Percentiles rank a stretch among this genome's conserved stretches.
These are phyloP conservation scores for Malania oleifera DNA, from an alignment of 164 flowering plant species.

Conservation along the genomic window DNA sequence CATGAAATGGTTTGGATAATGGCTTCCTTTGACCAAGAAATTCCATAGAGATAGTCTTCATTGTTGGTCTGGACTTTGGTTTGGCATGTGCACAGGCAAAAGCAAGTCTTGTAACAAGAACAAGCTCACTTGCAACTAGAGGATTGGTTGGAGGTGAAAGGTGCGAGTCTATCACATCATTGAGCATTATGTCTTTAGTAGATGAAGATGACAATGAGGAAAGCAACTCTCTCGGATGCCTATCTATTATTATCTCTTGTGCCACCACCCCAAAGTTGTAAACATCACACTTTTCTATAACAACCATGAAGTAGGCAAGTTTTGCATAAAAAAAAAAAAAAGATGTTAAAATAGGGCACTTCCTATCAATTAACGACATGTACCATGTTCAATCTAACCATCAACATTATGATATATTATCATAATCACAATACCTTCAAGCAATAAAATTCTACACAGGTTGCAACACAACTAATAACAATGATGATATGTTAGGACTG, in stretches of 20 bases:
- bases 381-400: too few relatives aligned
- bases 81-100: too few relatives aligned
- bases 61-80: too few relatives aligned
- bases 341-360: too few relatives aligned
- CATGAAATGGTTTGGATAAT: neutral
- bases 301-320: constrained; percentile 6
- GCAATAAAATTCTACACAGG: too few relatives aligned
- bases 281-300: constrained; percentile 10
- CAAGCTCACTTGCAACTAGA: too few relatives aligned
- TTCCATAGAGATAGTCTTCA: neutral
- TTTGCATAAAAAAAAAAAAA: neutral
- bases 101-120: too few relatives aligned
- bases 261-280: constrained; percentile 9
- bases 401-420: too few relatives aligned
- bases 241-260: constrained; percentile 6
- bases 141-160: neutral
- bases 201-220: constrained; percentile 3
- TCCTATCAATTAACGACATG: too few relatives aligned
- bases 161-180: neutral
- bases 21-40: neutral
- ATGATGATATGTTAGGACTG: too few relatives aligned
- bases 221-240: neutral
- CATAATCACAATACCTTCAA: too few relatives aligned
- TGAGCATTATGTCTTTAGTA: neutral
- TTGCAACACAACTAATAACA: too few relatives aligned